Conservation (phyloP, 257 asterid genomes). For the Salvia hispanica region DNA sequence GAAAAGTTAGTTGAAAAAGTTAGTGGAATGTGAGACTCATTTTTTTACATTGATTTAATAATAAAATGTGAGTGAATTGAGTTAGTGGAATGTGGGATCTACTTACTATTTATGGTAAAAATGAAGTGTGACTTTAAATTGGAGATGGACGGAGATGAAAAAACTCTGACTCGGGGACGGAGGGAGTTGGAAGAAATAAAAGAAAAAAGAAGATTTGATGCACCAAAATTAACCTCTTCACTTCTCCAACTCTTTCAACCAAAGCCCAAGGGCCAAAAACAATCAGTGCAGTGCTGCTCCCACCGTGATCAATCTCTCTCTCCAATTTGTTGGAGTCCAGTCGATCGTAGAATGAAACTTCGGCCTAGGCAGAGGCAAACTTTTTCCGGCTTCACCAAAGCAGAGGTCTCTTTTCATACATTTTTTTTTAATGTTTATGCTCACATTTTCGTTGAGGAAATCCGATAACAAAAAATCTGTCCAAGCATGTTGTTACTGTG, state of each 20-base stretch:
- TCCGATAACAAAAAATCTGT: neutral
- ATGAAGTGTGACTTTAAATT: too few relatives aligned
- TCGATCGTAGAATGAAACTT: constrained; percentile 50
- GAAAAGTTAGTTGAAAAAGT: too few relatives aligned
- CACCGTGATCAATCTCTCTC: neutral
- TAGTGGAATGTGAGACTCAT: too few relatives aligned
- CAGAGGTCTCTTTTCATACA: constrained; percentile 49
- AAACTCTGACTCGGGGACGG: too few relatives aligned
- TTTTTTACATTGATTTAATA: too few relatives aligned
- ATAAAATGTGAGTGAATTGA: too few relatives aligned
- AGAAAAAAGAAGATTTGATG: too few relatives aligned
- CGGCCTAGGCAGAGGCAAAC: constrained; percentile 54
- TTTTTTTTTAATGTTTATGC: constrained; percentile 9
- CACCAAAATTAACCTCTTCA: neutral
- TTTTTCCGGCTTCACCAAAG: constrained; percentile 68
- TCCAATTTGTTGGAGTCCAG: neutral
- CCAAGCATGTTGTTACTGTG: neutral
- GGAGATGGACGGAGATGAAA: too few relatives aligned
- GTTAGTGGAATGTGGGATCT: too few relatives aligned
- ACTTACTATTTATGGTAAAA: too few relatives aligned
- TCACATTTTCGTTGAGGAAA: too few relatives aligned
- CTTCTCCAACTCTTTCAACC: constrained; percentile 2
- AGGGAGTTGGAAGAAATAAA: neutral
- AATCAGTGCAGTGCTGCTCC: too few relatives aligned
- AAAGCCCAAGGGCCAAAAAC: neutral